Percentiles rank a stretch among this genome's conserved stretches.
phyloP scores from a whole-genome alignment of 495 filamentous ascomycete species.

The Lasiosphaeriaceae sp. region DNA sequence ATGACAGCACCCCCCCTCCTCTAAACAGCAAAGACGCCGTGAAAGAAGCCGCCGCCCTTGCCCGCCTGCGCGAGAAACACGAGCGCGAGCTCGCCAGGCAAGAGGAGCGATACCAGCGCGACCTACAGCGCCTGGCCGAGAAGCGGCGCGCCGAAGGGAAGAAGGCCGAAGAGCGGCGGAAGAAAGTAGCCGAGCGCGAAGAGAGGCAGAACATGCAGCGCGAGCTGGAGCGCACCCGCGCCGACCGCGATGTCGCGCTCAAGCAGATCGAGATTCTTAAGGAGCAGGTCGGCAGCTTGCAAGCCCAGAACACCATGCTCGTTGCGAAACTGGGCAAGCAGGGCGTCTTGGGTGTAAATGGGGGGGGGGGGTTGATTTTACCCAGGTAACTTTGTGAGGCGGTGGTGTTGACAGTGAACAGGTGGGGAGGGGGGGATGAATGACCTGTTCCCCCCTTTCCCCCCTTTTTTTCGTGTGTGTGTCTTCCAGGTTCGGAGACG shows the following conservation, averaged over 20 bases:
- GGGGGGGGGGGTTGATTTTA: too few relatives aligned
- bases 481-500: too few relatives aligned
- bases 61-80: constrained; percentile 57
- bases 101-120: constrained; percentile 60
- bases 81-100: constrained; percentile 56
- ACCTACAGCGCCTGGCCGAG: constrained; percentile 59
- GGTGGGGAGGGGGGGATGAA: too few relatives aligned
- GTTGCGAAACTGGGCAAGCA: constrained; percentile 46
- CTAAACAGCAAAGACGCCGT: not conserved
- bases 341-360: constrained; percentile 4
- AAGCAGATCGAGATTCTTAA: constrained; percentile 60
- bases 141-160: constrained; percentile 58
- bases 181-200: constrained; percentile 54
- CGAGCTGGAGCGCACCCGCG: constrained; percentile 51
- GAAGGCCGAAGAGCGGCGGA: constrained; percentile 55
- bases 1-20: too few relatives aligned
- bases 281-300: constrained; percentile 59
- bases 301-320: constrained; percentile 60
- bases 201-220: constrained; percentile 41
- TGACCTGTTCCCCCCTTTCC: too few relatives aligned
- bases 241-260: constrained; percentile 52
- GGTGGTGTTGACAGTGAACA: too few relatives aligned
- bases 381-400: too few relatives aligned
- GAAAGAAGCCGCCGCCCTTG: constrained; percentile 45
- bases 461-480: too few relatives aligned